A percentile compares a stretch with the other conserved stretches of the same genome.
Evolutionary conservation across 129 eudicot genomes (phyloP).

Genomic region (Escallonia rubra): DNA sequence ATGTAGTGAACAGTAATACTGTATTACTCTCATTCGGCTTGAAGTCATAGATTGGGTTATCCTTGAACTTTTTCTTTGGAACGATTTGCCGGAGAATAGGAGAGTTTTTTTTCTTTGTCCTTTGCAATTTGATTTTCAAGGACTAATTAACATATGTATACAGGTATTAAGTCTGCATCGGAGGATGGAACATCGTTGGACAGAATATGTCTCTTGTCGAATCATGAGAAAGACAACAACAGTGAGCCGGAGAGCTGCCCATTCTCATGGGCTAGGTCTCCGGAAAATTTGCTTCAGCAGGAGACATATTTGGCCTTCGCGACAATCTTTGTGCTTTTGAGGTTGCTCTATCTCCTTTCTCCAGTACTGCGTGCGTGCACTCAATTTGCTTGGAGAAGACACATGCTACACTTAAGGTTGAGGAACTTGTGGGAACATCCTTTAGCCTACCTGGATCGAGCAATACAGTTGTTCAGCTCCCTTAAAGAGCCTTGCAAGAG

Average conservation of each 20-base stretch:
- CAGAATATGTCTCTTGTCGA: slow-evolving; percentile 25
- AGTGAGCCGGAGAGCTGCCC: slow-evolving; percentile 60
- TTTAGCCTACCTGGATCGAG: slow-evolving; percentile 48
- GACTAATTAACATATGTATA: slow-evolving; percentile 2
- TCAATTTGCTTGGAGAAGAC: slow-evolving; percentile 58
- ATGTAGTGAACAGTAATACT: no score
- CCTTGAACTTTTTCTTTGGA: background rate
- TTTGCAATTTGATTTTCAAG: background rate
- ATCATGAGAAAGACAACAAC: slow-evolving; percentile 24
- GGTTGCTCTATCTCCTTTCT: slow-evolving; percentile 42
- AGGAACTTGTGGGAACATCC: slow-evolving; percentile 70
- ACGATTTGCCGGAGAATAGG: background rate
- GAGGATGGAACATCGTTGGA: slow-evolving; percentile 27
- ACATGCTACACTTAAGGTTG: slow-evolving; percentile 27
- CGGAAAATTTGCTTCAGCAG: slow-evolving; percentile 70
- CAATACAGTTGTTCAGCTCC: slow-evolving; percentile 42
- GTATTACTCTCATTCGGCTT: background rate
- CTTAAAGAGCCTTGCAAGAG: slow-evolving; percentile 73
- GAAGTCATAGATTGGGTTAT: background rate
- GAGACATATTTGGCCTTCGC: slow-evolving; percentile 83
- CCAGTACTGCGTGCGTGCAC: slow-evolving; percentile 37
- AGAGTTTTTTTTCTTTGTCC: no score
- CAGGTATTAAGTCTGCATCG: slow-evolving; percentile 40
- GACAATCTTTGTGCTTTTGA: slow-evolving; percentile 66
- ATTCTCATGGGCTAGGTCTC: slow-evolving; percentile 84